These are phyloP conservation scores for Xylariales sp. DNA, from an alignment of 2,329 filamentous ascomycete genomes.

Conservation along the genomic window DNA sequence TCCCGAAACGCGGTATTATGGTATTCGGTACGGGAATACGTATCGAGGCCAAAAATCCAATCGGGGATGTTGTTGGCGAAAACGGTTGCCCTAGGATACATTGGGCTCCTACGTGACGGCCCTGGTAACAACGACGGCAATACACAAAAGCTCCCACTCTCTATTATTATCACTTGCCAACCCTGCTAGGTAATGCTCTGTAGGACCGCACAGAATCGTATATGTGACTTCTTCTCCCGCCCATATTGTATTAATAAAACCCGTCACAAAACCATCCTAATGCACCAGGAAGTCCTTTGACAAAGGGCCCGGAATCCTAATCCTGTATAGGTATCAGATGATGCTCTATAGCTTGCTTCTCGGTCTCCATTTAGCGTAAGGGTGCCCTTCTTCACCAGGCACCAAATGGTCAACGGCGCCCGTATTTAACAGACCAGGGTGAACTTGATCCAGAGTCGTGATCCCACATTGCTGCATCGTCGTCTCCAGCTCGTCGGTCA, in stretches of 20 bases:
- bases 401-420: conserved; percentile 61
- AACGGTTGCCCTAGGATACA: conserved; percentile 9
- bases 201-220: too few relatives aligned
- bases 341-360: conserved; percentile 46
- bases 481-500: conserved; percentile 71
- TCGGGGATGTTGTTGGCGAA: neutral
- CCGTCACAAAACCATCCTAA: neutral
- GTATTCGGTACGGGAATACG: too few relatives aligned
- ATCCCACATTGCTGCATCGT: conserved; percentile 75
- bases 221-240: neutral
- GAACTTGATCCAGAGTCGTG: conserved; percentile 68
- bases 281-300: neutral
- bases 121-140: neutral
- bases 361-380: conserved; percentile 57
- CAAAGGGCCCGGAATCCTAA: neutral
- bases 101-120: neutral
- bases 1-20: neutral
- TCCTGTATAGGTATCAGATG: neutral
- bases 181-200: neutral
- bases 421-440: conserved; percentile 71
- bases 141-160: neutral
- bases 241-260: neutral
- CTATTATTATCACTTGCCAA: neutral
- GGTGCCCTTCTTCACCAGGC: conserved; percentile 56
- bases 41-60: neutral